Percentiles rank a stretch among this genome's conserved stretches.
Evolutionary conservation across 148 eudicot genomes (phyloP).

Genomic region (Pouteria glomerata): DNA sequence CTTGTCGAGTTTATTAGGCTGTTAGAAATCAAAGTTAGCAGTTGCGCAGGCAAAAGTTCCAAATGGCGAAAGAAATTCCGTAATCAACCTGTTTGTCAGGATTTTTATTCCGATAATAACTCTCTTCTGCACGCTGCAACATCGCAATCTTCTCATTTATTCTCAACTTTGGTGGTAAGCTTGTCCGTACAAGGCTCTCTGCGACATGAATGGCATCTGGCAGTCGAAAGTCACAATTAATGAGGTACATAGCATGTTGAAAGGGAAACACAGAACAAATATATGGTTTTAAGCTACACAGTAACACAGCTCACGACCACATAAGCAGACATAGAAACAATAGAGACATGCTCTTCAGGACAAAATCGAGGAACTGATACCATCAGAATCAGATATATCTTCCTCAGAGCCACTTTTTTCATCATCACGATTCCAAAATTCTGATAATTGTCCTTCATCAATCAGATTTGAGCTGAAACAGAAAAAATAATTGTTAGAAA

Average conservation of each 20-base stretch:
- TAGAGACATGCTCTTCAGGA: background rate
- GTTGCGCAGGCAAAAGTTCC: background rate
- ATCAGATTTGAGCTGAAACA: slow-evolving; percentile 41
- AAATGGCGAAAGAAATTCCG: background rate
- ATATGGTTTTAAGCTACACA: slow-evolving; percentile 6
- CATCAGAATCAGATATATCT: slow-evolving; percentile 89
- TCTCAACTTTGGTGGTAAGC: slow-evolving; percentile 39
- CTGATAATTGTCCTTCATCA: slow-evolving; percentile 45
- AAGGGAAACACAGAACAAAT: background rate
- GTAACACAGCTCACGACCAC: background rate
- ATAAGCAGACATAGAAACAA: background rate
- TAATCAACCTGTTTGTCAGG: slow-evolving; percentile 50
- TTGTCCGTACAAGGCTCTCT: slow-evolving; percentile 30
- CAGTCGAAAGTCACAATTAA: slow-evolving; percentile 9
- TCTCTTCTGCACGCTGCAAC: slow-evolving; percentile 83
- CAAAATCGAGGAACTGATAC: slow-evolving; percentile 25
- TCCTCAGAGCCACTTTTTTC: slow-evolving; percentile 66
- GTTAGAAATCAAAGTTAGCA: slow-evolving; percentile 15
- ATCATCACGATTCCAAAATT: slow-evolving; percentile 91
- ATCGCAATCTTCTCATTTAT: slow-evolving; percentile 56
- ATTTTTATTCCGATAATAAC: slow-evolving; percentile 49
- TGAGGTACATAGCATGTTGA: slow-evolving; percentile 5
- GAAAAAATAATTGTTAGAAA: no score
- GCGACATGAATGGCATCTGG: slow-evolving; percentile 54
- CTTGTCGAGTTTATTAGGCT: slow-evolving; percentile 55